A percentile compares a stretch with the other conserved stretches of the same genome.
These are phyloP conservation scores for Ochromonas danica DNA, from an alignment of 108 stramenopile species.

Conservation along the genomic window DNA sequence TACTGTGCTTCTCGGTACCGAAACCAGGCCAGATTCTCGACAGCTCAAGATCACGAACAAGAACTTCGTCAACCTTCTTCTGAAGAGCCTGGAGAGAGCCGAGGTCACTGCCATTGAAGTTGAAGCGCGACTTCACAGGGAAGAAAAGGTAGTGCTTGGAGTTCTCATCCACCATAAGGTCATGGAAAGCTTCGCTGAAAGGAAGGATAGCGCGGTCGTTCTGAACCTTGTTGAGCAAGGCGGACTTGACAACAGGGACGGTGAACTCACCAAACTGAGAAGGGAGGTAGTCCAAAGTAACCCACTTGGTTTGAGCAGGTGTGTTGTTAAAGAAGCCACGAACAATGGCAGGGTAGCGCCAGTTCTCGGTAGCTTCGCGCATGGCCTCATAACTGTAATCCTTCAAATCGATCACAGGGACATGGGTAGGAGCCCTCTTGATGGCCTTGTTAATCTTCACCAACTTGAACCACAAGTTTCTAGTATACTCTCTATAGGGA, in stretches of 20 bases:
- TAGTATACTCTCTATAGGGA: neutral
- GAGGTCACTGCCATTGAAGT: slow-evolving; percentile 21
- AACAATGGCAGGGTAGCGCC: slow-evolving; percentile 28
- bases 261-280: slow-evolving; percentile 5
- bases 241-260: slow-evolving; percentile 13
- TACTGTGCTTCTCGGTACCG: neutral
- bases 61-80: neutral
- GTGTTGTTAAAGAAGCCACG: slow-evolving; percentile 23
- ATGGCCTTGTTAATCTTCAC: slow-evolving; percentile 3
- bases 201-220: slow-evolving; percentile 9
- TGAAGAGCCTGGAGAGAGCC: neutral
- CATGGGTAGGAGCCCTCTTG: slow-evolving; percentile 18
- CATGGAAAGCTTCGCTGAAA: slow-evolving; percentile 5
- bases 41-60: slow-evolving; percentile 13
- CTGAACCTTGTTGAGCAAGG: neutral
- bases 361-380: slow-evolving; percentile 25
- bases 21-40: slow-evolving; percentile 28
- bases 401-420: slow-evolving; percentile 11
- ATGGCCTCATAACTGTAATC: slow-evolving; percentile 27
- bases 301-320: slow-evolving; percentile 6
- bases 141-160: slow-evolving; percentile 33
- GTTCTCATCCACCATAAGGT: neutral
- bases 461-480: neutral
- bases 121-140: slow-evolving; percentile 35
- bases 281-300: slow-evolving; percentile 13